Conservation (phyloP, 306 rosid genomes). For the Phaseolus lunatus region DNA sequence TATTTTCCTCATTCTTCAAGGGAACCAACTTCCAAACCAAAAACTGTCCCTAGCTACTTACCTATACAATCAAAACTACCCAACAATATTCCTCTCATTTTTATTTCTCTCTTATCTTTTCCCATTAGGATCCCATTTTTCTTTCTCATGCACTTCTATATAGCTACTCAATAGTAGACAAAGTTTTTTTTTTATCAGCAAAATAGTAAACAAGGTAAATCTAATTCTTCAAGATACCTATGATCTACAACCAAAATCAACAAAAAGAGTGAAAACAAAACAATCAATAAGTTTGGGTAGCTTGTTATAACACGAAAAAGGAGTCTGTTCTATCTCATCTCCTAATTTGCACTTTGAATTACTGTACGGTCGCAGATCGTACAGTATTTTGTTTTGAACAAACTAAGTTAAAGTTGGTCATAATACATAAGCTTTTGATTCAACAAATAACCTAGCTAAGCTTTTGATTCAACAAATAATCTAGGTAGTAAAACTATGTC, state of each 20-base stretch:
- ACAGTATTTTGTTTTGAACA: background rate
- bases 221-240: background rate
- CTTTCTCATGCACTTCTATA: no score
- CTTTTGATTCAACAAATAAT: background rate
- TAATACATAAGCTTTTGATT: background rate
- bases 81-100: constrained; percentile 46
- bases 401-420: background rate
- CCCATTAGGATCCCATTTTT: no score
- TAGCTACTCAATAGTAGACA: no score
- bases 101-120: no score
- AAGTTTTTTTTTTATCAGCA: no score
- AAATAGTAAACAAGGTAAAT: no score
- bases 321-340: background rate
- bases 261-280: constrained; percentile 1
- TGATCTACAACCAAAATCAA: background rate
- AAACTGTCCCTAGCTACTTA: constrained; percentile 41
- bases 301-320: no score
- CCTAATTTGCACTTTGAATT: background rate
- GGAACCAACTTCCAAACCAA: constrained; percentile 52
- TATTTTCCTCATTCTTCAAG: constrained; percentile 37
- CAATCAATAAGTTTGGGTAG: background rate
- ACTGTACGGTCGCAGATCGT: background rate
- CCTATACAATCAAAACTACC: constrained; percentile 58
- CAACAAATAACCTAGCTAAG: background rate
- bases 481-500: background rate